phyloP scores from a whole-genome alignment of 148 eudicot genomes.

The Rhododendron henanense region DNA sequence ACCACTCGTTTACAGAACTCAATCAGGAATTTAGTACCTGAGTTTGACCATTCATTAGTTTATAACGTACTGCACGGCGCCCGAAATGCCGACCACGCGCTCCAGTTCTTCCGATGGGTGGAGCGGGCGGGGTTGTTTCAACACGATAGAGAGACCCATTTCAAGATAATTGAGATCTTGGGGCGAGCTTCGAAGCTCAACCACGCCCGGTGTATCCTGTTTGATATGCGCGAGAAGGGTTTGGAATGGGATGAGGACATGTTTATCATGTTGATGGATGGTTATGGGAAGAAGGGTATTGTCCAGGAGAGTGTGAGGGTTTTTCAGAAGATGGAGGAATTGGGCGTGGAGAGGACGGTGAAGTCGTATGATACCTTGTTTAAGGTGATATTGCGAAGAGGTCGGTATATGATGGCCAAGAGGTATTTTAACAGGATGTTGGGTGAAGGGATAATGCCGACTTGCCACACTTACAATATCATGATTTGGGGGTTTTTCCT shows the following conservation, averaged over 20 bases:
- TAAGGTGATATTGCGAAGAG: conserved; percentile 75
- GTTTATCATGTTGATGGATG: conserved; percentile 75
- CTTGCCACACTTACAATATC: conserved; percentile 62
- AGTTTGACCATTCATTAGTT: conserved; percentile 59
- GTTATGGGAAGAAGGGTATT: conserved; percentile 72
- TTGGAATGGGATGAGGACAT: conserved; percentile 73
- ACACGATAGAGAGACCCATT: conserved; percentile 61
- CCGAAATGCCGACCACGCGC: conserved; percentile 63
- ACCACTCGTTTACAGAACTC: conserved; percentile 94
- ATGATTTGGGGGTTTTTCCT: conserved; percentile 94
- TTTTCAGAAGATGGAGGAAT: conserved; percentile 69
- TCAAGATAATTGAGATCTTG: conserved; percentile 69
- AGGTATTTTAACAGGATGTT: conserved; percentile 89
- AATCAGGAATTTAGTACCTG: conserved; percentile 60
- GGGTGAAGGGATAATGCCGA: conserved; percentile 71
- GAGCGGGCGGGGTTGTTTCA: conserved; percentile 56
- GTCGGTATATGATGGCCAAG: conserved; percentile 93
- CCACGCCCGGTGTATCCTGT: conserved; percentile 77
- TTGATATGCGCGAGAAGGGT: conserved; percentile 81
- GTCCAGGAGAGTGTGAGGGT: conserved; percentile 86
- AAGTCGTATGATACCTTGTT: conserved; percentile 72
- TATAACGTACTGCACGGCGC: conserved; percentile 60
- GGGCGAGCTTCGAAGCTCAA: conserved; percentile 65
- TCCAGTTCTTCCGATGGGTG: conserved; percentile 89
- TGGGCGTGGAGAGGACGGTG: conserved; percentile 57